phyloP scores from a whole-genome alignment of 352 stramenopile genomes.

The Saprolegnia parasitica region DNA sequence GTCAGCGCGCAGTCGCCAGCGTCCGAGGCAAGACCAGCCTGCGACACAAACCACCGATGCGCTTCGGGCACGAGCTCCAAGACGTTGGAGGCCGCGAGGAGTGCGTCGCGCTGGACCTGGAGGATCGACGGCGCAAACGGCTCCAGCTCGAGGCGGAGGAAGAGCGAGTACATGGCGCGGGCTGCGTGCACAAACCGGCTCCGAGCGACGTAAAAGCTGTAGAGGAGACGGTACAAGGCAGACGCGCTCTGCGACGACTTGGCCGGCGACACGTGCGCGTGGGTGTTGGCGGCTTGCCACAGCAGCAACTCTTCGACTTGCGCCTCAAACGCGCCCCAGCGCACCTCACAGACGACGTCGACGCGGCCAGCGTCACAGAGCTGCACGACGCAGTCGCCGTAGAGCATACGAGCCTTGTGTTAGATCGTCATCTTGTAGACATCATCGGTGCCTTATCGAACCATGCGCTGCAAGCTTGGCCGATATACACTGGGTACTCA shows the following conservation, averaged over 20 bases:
- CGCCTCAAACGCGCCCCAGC: constrained; percentile 14
- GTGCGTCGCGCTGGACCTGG: constrained; percentile 7
- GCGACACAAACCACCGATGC: constrained; percentile 18
- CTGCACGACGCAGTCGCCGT: constrained; percentile 17
- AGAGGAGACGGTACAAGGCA: constrained; percentile 2
- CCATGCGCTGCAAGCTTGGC: too few relatives aligned
- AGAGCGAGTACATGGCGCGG: constrained; percentile 16
- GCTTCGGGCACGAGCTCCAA: neutral
- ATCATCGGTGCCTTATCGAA: too few relatives aligned
- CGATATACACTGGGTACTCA: too few relatives aligned
- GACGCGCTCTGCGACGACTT: constrained; percentile 9
- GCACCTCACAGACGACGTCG: constrained; percentile 6
- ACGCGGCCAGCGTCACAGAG: constrained; percentile 19
- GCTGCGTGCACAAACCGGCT: neutral
- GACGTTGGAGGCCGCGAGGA: constrained; percentile 13
- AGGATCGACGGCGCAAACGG: neutral
- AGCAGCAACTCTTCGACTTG: constrained; percentile 7
- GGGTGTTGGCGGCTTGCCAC: constrained; percentile 21
- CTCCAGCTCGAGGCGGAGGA: constrained; percentile 15
- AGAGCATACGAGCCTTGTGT: neutral
- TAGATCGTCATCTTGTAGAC: too few relatives aligned
- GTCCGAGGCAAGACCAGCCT: neutral
- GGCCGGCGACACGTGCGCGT: constrained; percentile 5
- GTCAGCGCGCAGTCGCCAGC: neutral
- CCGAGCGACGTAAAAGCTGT: constrained; percentile 24